Percentiles rank a stretch among this genome's conserved stretches.
phyloP scores from a whole-genome alignment of 2,329 filamentous ascomycete species.

The Cercospora citrullina region DNA sequence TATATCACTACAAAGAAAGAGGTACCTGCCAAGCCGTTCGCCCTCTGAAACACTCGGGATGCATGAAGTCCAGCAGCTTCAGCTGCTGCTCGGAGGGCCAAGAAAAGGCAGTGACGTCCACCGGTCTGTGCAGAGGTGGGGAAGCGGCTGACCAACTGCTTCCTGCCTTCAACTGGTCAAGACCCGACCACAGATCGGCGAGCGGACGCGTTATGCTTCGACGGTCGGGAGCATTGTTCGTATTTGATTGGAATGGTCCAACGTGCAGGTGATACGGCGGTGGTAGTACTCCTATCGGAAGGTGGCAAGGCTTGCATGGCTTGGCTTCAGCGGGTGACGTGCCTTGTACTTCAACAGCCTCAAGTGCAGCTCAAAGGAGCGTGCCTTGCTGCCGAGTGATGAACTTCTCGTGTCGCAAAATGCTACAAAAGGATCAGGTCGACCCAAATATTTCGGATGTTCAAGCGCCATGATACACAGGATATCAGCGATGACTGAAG shows the following conservation, averaged over 20 bases:
- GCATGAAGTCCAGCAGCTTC: conserved; percentile 4
- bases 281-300: conserved; percentile 4
- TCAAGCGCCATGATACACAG: background rate
- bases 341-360: background rate
- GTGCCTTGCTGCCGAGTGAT: background rate
- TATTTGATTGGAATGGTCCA: background rate
- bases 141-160: background rate
- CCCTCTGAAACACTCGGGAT: background rate
- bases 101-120: background rate
- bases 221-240: background rate
- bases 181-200: background rate
- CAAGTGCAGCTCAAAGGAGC: background rate
- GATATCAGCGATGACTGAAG: background rate
- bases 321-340: background rate
- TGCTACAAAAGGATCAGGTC: background rate
- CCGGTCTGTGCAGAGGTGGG: background rate
- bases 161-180: conserved; percentile 4
- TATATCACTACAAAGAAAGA: background rate
- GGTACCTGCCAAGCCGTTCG: background rate
- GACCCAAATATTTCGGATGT: background rate
- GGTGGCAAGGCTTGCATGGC: conserved; percentile 3
- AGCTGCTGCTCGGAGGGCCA: background rate
- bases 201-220: background rate
- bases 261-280: background rate
- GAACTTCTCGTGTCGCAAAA: background rate